Conservation (phyloP, 2,329 filamentous ascomycete genomes). For the Fusarium foetens region DNA sequence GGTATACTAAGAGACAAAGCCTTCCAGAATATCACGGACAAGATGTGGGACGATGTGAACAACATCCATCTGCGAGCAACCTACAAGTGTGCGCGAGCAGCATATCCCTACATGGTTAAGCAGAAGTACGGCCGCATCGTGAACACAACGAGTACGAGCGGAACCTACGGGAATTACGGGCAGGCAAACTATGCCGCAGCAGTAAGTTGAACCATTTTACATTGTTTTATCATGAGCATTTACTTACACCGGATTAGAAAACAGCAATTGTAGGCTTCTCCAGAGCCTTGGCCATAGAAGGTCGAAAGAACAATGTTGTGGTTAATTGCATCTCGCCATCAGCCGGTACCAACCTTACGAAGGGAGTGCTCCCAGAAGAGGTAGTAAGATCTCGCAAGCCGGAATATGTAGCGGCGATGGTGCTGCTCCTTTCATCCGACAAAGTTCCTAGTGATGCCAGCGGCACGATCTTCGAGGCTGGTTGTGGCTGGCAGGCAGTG, state of each 20-base stretch:
- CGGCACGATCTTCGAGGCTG: background rate
- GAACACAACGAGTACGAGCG: background rate
- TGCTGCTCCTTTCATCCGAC: background rate
- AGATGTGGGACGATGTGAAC: background rate
- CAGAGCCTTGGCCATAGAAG: background rate
- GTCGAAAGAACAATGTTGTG: background rate
- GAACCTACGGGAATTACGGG: background rate
- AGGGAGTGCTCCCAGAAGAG: background rate
- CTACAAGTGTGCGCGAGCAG: background rate
- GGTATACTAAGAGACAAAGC: background rate
- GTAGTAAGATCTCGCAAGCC: background rate
- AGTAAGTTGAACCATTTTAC: background rate
- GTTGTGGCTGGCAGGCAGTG: background rate
- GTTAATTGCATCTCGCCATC: background rate
- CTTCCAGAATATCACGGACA: background rate
- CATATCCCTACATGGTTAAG: background rate
- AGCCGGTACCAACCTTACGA: background rate
- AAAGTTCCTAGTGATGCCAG: background rate
- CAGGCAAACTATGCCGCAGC: background rate
- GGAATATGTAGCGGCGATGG: background rate
- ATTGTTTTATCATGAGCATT: too few relatives aligned
- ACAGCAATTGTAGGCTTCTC: background rate
- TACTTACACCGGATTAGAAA: background rate
- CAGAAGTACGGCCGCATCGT: background rate
- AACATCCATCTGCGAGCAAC: background rate